Percentiles rank a stretch among this genome's conserved stretches.
Conservation (phyloP, 306 rosid genomes). For the Medicago lupulina region DNA sequence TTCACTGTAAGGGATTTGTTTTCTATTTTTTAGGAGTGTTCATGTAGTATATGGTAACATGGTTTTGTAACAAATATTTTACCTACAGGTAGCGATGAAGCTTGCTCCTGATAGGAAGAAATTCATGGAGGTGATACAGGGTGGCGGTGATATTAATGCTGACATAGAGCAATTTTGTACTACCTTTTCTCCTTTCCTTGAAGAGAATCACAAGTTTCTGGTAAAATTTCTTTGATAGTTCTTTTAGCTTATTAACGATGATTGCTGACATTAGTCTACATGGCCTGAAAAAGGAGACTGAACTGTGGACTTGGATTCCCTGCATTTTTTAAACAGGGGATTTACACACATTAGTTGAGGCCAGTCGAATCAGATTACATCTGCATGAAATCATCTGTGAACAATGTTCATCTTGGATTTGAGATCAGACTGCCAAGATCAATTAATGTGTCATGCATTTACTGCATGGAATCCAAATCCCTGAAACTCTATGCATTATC, state of each 20-base stretch:
- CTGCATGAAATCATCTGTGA: background rate
- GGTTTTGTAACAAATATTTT: conserved; percentile 23
- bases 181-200: conserved; percentile 70
- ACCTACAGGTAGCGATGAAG: conserved; percentile 88
- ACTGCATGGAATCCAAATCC: background rate
- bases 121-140: conserved; percentile 90
- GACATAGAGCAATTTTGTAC: conserved; percentile 81
- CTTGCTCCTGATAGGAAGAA: conserved; percentile 97
- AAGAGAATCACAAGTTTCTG: conserved; percentile 95
- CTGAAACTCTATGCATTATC: background rate
- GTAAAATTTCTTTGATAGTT: conserved; percentile 51
- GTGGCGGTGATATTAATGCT: conserved; percentile 66
- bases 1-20: conserved; percentile 68
- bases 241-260: conserved; percentile 23
- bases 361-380: background rate
- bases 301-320: conserved; percentile 4
- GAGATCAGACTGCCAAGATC: background rate
- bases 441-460: background rate
- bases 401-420: background rate
- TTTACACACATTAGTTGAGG: background rate
- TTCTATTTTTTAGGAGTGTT: conserved; percentile 4
- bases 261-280: conserved; percentile 3
- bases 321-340: background rate
- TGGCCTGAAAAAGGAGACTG: conserved; percentile 9
- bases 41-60: background rate